Percentiles rank a stretch among this genome's conserved stretches.
Conservation (phyloP, 108 stramenopile genomes). For the Aurantiochytrium sp. region DNA sequence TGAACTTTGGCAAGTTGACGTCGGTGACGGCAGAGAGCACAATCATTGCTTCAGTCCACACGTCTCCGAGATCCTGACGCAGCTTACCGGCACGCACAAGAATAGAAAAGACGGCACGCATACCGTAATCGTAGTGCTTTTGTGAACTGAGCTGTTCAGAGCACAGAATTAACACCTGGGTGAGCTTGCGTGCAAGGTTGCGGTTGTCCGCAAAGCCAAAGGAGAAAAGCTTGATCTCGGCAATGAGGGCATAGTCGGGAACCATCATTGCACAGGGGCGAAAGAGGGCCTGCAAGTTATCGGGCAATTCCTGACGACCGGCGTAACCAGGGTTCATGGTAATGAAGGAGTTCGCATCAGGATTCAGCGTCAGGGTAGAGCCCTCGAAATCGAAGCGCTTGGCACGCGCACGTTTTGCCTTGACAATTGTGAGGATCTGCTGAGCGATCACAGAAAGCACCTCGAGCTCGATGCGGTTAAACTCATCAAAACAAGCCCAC, state of each 20-base stretch:
- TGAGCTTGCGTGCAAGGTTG: slow-evolving; percentile 52
- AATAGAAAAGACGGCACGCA: slow-evolving; percentile 64
- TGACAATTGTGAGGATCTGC: slow-evolving; percentile 59
- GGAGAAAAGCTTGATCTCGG: slow-evolving; percentile 63
- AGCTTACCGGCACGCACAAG: slow-evolving; percentile 60
- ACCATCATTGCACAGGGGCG: slow-evolving; percentile 67
- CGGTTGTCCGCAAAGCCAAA: slow-evolving; percentile 54
- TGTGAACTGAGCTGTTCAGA: slow-evolving; percentile 61
- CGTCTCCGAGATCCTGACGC: slow-evolving; percentile 53
- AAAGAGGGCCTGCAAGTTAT: slow-evolving; percentile 59
- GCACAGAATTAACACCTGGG: slow-evolving; percentile 53
- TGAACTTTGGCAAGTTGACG: slow-evolving; percentile 62
- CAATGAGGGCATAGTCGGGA: slow-evolving; percentile 61
- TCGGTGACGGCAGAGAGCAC: slow-evolving; percentile 57
- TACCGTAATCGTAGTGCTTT: slow-evolving; percentile 70
- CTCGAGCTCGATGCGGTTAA: slow-evolving; percentile 64
- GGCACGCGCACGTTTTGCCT: slow-evolving; percentile 47
- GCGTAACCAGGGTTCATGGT: slow-evolving; percentile 70
- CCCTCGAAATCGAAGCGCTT: slow-evolving; percentile 62
- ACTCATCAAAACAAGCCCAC: slow-evolving; percentile 60
- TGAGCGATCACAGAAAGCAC: slow-evolving; percentile 61
- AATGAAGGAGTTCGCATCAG: slow-evolving; percentile 60
- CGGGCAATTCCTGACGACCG: slow-evolving; percentile 53
- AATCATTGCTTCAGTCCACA: slow-evolving; percentile 54
- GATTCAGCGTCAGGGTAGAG: slow-evolving; percentile 56